Evolutionary conservation across 2,329 filamentous ascomycete genomes (phyloP).

Genomic region (Fusarium fracticaudum): DNA sequence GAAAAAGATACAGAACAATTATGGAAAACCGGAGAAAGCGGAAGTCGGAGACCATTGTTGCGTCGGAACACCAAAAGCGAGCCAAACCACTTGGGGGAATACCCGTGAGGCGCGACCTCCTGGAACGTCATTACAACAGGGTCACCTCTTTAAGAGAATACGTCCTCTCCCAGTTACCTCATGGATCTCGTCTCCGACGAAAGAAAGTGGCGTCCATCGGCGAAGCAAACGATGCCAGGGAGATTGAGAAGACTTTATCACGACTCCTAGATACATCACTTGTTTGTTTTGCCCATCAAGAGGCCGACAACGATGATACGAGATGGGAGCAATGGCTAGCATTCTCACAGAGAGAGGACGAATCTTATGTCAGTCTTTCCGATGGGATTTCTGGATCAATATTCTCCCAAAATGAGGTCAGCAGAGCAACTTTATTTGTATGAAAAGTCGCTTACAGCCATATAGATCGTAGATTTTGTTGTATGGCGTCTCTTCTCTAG

Average conservation of each 20-base stretch:
- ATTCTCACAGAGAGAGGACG: constrained; percentile 71
- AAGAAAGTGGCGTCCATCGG: constrained; percentile 64
- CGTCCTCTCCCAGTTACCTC: constrained; percentile 71
- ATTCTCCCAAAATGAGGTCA: constrained; percentile 72
- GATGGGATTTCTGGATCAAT: constrained; percentile 54
- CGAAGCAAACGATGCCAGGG: constrained; percentile 35
- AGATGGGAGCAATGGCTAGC: constrained; percentile 65
- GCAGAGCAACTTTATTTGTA: constrained; percentile 10
- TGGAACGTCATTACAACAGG: constrained; percentile 73
- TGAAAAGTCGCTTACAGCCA: constrained; percentile 5
- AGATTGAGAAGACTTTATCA: constrained; percentile 57
- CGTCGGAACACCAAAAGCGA: constrained; percentile 34
- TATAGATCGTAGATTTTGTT: constrained; percentile 79
- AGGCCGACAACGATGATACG: constrained; percentile 45
- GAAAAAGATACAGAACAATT: not conserved
- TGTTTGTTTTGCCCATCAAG: constrained; percentile 62
- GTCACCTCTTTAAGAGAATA: constrained; percentile 76
- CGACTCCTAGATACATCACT: constrained; percentile 75
- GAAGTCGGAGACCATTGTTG: constrained; percentile 37
- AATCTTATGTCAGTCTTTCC: constrained; percentile 64
- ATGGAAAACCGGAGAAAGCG: constrained; percentile 45
- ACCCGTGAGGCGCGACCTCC: constrained; percentile 65
- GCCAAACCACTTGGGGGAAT: constrained; percentile 15
- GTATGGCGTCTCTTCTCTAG: constrained; percentile 81
- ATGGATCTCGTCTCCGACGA: constrained; percentile 70